phyloP scores from a whole-genome alignment of 768 basidiomycete genomes.

The Suillus paluster region DNA sequence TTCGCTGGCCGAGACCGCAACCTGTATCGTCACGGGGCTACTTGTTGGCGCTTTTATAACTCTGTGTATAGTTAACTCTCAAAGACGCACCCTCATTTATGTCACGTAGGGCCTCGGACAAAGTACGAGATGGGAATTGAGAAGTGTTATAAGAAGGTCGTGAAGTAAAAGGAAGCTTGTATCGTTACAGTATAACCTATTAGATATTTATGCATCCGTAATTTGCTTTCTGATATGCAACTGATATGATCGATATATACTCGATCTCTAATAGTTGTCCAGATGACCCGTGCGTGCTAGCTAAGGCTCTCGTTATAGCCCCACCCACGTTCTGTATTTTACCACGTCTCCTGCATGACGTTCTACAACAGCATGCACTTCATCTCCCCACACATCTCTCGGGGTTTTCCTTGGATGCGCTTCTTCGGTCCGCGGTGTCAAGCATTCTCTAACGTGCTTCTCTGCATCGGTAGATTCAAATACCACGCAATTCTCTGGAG shows the following conservation, averaged over 20 bases:
- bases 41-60: conserved; percentile 62
- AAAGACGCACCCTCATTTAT: conserved; percentile 50
- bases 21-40: conserved; percentile 60
- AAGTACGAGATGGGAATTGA: neutral
- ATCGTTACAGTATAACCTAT: conserved; percentile 22
- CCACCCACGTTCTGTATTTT: conserved; percentile 57
- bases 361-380: conserved; percentile 60
- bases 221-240: conserved; percentile 1
- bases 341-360: conserved; percentile 63
- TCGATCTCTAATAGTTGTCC: neutral
- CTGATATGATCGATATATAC: neutral
- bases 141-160: neutral
- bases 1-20: conserved; percentile 41
- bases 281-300: neutral
- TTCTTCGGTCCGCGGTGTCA: conserved; percentile 21
- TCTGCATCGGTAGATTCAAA: conserved; percentile 80
- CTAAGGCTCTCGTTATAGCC: conserved; percentile 15
- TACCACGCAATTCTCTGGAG: conserved; percentile 83
- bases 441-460: conserved; percentile 59
- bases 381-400: conserved; percentile 72
- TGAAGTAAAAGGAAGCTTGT: conserved; percentile 22
- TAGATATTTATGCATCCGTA: conserved; percentile 28
- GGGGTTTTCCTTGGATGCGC: conserved; percentile 34
- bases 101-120: conserved; percentile 27
- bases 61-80: conserved; percentile 51